phyloP scores from a whole-genome alignment of 108 stramenopile species.

The Cylindrotheca closterium region DNA sequence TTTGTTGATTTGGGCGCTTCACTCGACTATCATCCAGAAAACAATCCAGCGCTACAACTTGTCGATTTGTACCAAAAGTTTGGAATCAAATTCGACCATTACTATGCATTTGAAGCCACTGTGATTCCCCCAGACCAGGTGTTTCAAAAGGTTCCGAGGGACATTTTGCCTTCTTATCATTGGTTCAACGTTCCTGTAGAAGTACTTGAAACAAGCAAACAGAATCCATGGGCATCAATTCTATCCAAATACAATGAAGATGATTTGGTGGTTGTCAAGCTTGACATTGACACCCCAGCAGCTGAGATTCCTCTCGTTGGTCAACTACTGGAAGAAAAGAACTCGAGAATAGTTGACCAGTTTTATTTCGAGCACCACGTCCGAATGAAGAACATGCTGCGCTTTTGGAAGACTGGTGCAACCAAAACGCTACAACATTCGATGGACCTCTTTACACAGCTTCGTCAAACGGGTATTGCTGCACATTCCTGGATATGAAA shows the following conservation, averaged over 20 bases:
- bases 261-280: constrained; percentile 67
- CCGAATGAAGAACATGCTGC: constrained; percentile 23
- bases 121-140: constrained; percentile 32
- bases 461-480: too few species aligned
- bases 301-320: constrained; percentile 46
- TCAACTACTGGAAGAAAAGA: constrained; percentile 35
- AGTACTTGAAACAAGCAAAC: constrained; percentile 10
- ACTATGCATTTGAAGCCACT: too few species aligned
- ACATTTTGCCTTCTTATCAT: constrained; percentile 56
- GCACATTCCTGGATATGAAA: too few species aligned
- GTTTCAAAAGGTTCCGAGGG: too few species aligned
- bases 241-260: constrained; percentile 35
- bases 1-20: background rate
- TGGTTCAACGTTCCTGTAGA: constrained; percentile 59
- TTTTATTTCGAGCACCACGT: constrained; percentile 84
- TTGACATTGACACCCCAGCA: constrained; percentile 57
- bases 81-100: too few species aligned
- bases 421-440: too few species aligned
- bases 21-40: constrained; percentile 18
- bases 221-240: constrained; percentile 55
- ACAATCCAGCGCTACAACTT: constrained; percentile 32
- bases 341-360: constrained; percentile 54
- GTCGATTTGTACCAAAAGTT: constrained; percentile 42
- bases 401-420: too few species aligned
- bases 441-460: too few species aligned